Evolutionary conservation across 768 basidiomycete genomes (phyloP).

Genomic region (Cystofilobasidium macerans): DNA sequence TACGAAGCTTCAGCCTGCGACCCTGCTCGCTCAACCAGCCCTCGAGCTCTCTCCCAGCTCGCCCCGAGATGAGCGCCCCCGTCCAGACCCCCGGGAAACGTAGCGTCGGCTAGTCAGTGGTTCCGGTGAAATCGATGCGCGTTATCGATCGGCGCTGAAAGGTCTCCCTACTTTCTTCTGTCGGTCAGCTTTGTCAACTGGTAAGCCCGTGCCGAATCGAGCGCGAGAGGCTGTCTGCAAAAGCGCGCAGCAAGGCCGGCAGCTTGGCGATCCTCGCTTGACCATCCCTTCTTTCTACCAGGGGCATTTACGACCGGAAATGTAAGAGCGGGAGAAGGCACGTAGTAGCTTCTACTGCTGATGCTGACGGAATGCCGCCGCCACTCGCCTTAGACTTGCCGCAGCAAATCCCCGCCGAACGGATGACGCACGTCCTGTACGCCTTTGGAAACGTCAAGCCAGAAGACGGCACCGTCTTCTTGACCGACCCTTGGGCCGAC

Average conservation of each 20-base stretch:
- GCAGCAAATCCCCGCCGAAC: slow-evolving; percentile 62
- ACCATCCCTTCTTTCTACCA: slow-evolving; percentile 1
- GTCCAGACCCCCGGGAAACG: no score
- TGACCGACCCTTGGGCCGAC: slow-evolving; percentile 91
- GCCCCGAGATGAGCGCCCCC: no score
- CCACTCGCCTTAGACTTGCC: slow-evolving; percentile 47
- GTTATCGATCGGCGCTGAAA: no score
- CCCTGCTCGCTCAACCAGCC: no score
- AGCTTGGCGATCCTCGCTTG: neutral
- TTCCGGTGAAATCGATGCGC: neutral
- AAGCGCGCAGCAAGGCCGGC: no score
- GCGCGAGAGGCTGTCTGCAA: neutral
- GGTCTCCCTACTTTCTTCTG: neutral
- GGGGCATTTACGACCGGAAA: slow-evolving; percentile 93
- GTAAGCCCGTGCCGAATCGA: neutral
- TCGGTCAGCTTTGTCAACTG: slow-evolving; percentile 18
- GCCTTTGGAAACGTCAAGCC: slow-evolving; percentile 81
- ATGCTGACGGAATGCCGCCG: neutral
- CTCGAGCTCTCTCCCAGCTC: no score
- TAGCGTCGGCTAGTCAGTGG: neutral
- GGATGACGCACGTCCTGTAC: slow-evolving; percentile 52
- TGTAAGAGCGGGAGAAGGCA: no score
- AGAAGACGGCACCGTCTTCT: slow-evolving; percentile 70
- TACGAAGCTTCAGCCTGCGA: no score
- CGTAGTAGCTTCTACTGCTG: no score